These are phyloP conservation scores for Candida tunisiensis DNA, from an alignment of 1,139 yeast species.

Conservation along the genomic window DNA sequence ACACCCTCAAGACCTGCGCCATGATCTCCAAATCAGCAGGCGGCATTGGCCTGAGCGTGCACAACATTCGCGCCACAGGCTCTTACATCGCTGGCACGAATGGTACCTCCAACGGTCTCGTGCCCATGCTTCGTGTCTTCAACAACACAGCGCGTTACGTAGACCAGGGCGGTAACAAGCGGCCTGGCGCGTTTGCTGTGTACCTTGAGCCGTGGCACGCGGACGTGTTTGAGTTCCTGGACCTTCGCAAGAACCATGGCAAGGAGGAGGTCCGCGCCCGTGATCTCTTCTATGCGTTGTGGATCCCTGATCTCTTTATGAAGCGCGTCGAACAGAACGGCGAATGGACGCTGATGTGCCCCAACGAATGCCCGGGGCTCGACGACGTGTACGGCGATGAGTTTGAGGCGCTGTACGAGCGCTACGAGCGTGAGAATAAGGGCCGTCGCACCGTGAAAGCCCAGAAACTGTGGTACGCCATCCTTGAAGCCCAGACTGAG, in stretches of 20 bases:
- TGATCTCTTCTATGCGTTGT: constrained; percentile 78
- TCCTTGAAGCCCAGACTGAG: constrained; percentile 79
- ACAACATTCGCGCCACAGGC: constrained; percentile 73
- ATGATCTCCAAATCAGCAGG: constrained; percentile 82
- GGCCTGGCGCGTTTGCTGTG: constrained; percentile 87
- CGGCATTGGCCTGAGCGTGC: constrained; percentile 76
- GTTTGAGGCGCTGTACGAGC: constrained; percentile 52
- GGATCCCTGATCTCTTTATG: constrained; percentile 88
- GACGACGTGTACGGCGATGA: constrained; percentile 70
- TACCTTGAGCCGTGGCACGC: constrained; percentile 90
- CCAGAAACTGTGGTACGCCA: constrained; percentile 77
- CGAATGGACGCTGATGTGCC: constrained; percentile 78
- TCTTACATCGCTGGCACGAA: constrained; percentile 80
- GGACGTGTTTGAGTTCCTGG: constrained; percentile 69
- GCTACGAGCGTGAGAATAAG: constrained; percentile 55
- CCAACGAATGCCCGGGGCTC: constrained; percentile 77
- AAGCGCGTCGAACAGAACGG: constrained; percentile 64
- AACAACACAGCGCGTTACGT: constrained; percentile 87
- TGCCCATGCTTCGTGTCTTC: constrained; percentile 82
- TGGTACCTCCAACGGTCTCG: constrained; percentile 77
- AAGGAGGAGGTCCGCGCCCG: constrained; percentile 84
- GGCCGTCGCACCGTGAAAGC: constrained; percentile 65
- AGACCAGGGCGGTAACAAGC: constrained; percentile 88
- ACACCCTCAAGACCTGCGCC: constrained; percentile 74
- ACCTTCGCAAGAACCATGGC: constrained; percentile 79